Percentiles rank a stretch among this genome's conserved stretches.
These are phyloP conservation scores for Chalara sp. DNA, from an alignment of 2,329 filamentous ascomycete species.

Conservation along the genomic window DNA sequence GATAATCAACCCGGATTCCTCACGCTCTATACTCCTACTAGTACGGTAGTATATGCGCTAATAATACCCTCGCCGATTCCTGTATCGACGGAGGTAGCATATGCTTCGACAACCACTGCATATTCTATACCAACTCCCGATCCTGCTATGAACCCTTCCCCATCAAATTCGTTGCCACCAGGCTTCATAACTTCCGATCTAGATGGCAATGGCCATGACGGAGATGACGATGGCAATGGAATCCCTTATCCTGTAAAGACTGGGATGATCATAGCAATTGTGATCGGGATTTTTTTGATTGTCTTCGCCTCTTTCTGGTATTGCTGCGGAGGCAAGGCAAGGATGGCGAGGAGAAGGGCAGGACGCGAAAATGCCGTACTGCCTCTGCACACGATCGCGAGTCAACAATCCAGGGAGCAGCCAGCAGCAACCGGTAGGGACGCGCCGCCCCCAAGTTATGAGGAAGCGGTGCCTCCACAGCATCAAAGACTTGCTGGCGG, in stretches of 20 bases:
- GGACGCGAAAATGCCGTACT: background rate
- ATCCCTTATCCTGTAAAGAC: background rate
- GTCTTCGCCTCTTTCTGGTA: background rate
- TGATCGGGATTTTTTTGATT: constrained; percentile 1
- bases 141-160: too few species aligned
- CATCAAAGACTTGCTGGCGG: background rate
- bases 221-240: background rate
- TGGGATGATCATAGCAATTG: background rate
- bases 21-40: too few species aligned
- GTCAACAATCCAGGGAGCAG: background rate
- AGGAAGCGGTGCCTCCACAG: background rate
- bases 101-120: too few species aligned
- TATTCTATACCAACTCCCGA: too few species aligned
- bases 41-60: too few species aligned
- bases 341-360: background rate
- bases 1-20: too few species aligned
- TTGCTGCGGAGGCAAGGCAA: constrained; percentile 1
- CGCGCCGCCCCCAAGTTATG: background rate
- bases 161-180: too few species aligned
- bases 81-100: too few species aligned
- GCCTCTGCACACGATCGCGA: background rate
- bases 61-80: too few species aligned
- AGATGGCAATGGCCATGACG: too few species aligned
- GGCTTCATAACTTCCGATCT: too few species aligned
- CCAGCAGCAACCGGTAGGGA: background rate